Conservation (phyloP, 257 asterid genomes). For the Jacaranda mimosifolia region DNA sequence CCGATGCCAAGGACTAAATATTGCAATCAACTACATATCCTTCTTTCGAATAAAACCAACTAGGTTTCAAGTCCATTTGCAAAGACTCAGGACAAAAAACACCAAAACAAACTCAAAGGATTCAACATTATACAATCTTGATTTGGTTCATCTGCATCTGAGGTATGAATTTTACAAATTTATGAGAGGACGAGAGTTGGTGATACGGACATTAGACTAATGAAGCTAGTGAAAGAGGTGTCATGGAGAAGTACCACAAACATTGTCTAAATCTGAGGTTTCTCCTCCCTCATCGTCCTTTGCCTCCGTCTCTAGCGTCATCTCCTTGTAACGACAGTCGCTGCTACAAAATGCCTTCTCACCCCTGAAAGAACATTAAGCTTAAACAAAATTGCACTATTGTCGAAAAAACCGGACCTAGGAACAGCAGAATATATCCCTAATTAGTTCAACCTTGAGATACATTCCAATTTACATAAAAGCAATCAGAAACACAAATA, state of each 20-base stretch:
- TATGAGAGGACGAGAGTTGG: conserved; percentile 20
- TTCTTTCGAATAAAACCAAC: conserved; percentile 33
- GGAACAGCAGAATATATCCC: too few relatives aligned
- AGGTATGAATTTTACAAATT: conserved; percentile 31
- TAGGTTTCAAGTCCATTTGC: conserved; percentile 26
- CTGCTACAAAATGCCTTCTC: conserved; percentile 84
- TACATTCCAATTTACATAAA: too few relatives aligned
- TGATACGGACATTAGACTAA: conserved; percentile 1
- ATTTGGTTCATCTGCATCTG: conserved; percentile 38
- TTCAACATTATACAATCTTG: conserved; percentile 41
- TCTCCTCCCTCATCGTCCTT: conserved; percentile 33
- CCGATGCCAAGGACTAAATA: conserved; percentile 26
- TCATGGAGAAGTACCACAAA: conserved; percentile 40
- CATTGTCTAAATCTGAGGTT: conserved; percentile 47
- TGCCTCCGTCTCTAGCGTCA: conserved; percentile 52
- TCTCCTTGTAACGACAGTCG: conserved; percentile 69
- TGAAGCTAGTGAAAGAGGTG: conserved; percentile 24
- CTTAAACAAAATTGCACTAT: background rate
- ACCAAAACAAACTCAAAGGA: conserved; percentile 43
- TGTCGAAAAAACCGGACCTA: background rate
- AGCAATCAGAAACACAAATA: background rate
- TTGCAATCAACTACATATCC: conserved; percentile 35
- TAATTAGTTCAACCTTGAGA: too few relatives aligned
- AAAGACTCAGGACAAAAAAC: conserved; percentile 14
- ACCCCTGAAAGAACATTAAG: conserved; percentile 53